Evolutionary conservation across 192 early-diverging fungal genomes (phyloP), one percentile per base, ranked within the genome.

Genomic region (Piromyces sp.): DNA sequence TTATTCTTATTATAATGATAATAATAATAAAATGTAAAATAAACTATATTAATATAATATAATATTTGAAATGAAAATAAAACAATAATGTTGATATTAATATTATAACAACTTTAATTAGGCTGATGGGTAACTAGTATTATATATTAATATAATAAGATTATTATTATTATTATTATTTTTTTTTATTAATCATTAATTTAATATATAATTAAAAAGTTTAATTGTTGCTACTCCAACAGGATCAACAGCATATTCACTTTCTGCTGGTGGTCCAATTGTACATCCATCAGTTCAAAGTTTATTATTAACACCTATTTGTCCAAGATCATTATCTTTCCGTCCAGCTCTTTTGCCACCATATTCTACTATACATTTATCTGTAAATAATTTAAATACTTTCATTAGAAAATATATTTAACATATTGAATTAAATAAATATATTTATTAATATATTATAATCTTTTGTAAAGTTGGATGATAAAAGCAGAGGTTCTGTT

Each of bases 221-320:
- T 85, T 93, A 31, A 95, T 97, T 79, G 91, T 96, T 16, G 90
- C 92, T 13, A 95, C 96, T 12, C 95, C 96, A 4, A 97, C 96
- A 5, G 96, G 96, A 14, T 96, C 95, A 28, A 97, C 96, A 0
- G 96, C 96, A 0, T 97, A 97, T 84, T 93, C 93, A 3, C 87
- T 97, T 28, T 95, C 94, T 26, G 94, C 95, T 78, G 93, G 94
- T 78, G 94, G 94, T 0, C 94, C 94, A 0, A 95, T 95, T 80
- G 89, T 94, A 14, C 94, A 95, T 80, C 94, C 94, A 30, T 88
- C 91, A 13, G 92, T 95, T 79, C 91, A 93, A 36, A 90, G 89
- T 30, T 85, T 95, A 36, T 81, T 94, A 0, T 51, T 95, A 79
- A 94, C 94, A 14, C 94, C 94, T 0, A 94, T 95, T 81, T 95